A percentile compares a stretch with the other conserved stretches of the same genome.
Evolutionary conservation across 805 yeast genomes (phyloP).

Genomic region (Jamesozyma rosinii): DNA sequence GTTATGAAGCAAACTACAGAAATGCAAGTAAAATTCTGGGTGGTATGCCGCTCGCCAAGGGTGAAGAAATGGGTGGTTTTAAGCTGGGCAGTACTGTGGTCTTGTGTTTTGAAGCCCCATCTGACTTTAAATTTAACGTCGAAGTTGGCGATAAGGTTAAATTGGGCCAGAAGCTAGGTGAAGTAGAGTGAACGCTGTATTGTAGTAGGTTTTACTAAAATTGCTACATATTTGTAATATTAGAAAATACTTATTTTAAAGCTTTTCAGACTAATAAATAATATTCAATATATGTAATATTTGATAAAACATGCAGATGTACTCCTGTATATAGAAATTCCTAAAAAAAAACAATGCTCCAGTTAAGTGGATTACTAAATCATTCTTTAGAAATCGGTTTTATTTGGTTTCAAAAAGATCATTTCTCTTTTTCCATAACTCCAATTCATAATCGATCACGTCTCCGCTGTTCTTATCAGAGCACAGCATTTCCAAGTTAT

Average conservation of each 20-base stretch:
- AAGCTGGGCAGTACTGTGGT: conserved; percentile 95
- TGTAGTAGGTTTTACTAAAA: too few relatives aligned
- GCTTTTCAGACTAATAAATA: too few relatives aligned
- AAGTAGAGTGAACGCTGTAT: neutral
- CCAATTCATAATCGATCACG: conserved; percentile 19
- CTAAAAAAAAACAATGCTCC: too few relatives aligned
- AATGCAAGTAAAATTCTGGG: conserved; percentile 67
- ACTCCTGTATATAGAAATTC: too few relatives aligned
- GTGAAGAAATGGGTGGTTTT: conserved; percentile 96
- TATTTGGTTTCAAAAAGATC: too few relatives aligned
- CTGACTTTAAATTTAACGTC: conserved; percentile 59
- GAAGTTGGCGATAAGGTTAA: conserved; percentile 67
- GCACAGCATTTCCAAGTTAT: conserved; percentile 18
- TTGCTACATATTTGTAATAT: too few relatives aligned
- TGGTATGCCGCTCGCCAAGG: conserved; percentile 83
- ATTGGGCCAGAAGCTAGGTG: conserved; percentile 76
- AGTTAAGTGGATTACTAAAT: too few relatives aligned
- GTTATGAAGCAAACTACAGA: conserved; percentile 88
- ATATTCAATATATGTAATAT: too few relatives aligned
- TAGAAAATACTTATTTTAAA: too few relatives aligned
- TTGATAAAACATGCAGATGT: too few relatives aligned
- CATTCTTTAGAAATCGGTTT: too few relatives aligned
- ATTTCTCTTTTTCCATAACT: conserved; percentile 18
- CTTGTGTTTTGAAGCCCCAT: conserved; percentile 91
- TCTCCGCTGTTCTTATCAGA: conserved; percentile 18